Base-by-base conservation (phyloP, 768 basidiomycete genomes). In the Mycena vulgaris region DNA sequence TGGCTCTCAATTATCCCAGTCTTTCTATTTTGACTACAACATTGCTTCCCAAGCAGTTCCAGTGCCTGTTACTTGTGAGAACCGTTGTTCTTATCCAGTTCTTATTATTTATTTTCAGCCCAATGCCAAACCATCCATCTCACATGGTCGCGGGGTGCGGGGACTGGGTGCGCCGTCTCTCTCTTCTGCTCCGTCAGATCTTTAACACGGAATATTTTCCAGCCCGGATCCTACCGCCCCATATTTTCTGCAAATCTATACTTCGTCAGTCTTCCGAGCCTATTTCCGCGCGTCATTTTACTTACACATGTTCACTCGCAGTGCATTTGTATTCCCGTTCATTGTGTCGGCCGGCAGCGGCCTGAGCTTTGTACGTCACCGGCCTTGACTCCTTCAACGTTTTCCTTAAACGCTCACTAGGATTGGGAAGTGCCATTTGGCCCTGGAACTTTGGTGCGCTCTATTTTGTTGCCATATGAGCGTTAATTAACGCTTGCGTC, bases 231-330 rank as follows among this genome's bases (percentile, higher is more conserved):
- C 88, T 4, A 78, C 77, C 8, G 83, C 89, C 6, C 90, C 90
- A 19, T 91, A 90, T 76, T 88, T 79, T 74, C 85, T 91, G 5
- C 88, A 89, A 74, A 82, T 91, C 11, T 90, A 88, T 74, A 88
- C 89, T 17, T 90, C 89, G 90, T 90, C 65, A 76, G 89, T 80
- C 56, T 35, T 40, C 56, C 48, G 35, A 40, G 62, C 31, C 40
- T 57, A 10, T 42, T 21, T 52, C 55, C 28, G 53, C 9, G 35
- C 27, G 9, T 53, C 37, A 25, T 25, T n/a, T 45, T 5, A 52
- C 25, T 3, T 30, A 14, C 13, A 39, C 23, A 39, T 39, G 7
- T 39, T 30, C 25, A 19, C 28, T 17, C 10, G 7, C 42, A 90
- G 89, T 37, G 77, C 83, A 23, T 88, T 83, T 73, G 77, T 86